Base-by-base conservation (phyloP, 2,329 filamentous ascomycete genomes). In the Diaporthe vaccinii region DNA sequence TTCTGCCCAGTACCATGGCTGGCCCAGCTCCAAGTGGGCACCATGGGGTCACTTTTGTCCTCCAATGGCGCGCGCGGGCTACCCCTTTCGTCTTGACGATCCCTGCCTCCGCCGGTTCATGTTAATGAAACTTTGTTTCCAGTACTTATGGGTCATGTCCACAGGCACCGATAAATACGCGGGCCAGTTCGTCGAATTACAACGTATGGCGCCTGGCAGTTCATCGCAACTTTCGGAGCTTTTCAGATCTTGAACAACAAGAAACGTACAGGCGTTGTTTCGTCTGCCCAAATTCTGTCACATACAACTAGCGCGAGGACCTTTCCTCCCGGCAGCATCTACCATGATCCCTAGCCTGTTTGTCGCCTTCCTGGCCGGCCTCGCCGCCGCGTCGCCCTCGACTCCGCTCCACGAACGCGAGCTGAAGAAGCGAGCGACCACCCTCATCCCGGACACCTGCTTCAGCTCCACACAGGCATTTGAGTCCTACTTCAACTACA, bases 401-500 rank as follows among this genome's bases (percentile, higher is more conserved):
- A 62, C 62, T 36, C 73, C 75, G 4, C 69, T 70, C 25, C 46
- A 53, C 34, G 76, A 76, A 39, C 74, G 68, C 15, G 74, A 68
- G 34, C 76, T 77, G 36, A 53, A 77, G 72, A 76, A 74, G 68
- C 71, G 70, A n/a, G 70, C 74, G n/a, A 79, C 78, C 25, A 83
- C 82, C 0, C 82, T 84, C 17, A 84, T 84, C 70, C 83, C 83
- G 0, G 82, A 76, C 25, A 82, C 82, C 14, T 82, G 80, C 73
- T 84, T 84, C 77, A 78, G 82, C 74, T 82, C 82, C 2, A 80
- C 81, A 55, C 62, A 80, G 28, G 77, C 80, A 72, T 84, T 86
- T 49, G 81, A 84, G 53, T 75, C 79, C 8, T 80, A 87, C 79
- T 90, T 87, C 81, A 81, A 80, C 58, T 89, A 88, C 80, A 85